Conservation (phyloP, 306 rosid genomes). For the Citrullus mucosospermus region DNA sequence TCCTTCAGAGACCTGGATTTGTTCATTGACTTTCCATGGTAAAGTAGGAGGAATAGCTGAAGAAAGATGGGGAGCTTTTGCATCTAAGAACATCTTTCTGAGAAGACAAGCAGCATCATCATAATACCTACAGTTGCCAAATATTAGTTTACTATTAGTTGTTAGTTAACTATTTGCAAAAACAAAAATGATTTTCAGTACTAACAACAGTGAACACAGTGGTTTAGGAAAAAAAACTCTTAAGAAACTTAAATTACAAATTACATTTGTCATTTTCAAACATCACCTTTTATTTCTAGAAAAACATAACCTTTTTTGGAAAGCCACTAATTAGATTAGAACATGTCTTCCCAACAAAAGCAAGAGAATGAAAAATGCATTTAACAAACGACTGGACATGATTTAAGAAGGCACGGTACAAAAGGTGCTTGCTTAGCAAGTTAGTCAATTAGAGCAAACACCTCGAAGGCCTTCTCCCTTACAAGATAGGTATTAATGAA, state of each 20-base stretch:
- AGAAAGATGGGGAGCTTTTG: conserved; percentile 96
- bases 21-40: conserved; percentile 86
- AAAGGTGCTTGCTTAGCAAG: too few species aligned
- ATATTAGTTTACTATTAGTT: conserved; percentile 3
- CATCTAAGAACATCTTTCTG: conserved; percentile 86
- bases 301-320: not conserved
- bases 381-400: not conserved
- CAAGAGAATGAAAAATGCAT: not conserved
- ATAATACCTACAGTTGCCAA: conserved; percentile 51
- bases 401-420: too few species aligned
- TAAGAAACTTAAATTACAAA: not conserved
- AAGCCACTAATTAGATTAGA: not conserved
- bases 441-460: too few species aligned
- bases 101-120: conserved; percentile 97
- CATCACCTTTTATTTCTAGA: not conserved
- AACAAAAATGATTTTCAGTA: not conserved
- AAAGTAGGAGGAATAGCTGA: conserved; percentile 79
- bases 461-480: too few species aligned
- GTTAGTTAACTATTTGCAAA: conserved; percentile 10
- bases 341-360: not conserved
- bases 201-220: not conserved
- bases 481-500: too few species aligned
- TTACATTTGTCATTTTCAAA: not conserved
- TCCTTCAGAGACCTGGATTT: conserved; percentile 50
- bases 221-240: too few species aligned